Percentiles rank a stretch among this genome's conserved stretches.
Conservation (phyloP, 441 rosid species). For the Erodium trifolium region DNA sequence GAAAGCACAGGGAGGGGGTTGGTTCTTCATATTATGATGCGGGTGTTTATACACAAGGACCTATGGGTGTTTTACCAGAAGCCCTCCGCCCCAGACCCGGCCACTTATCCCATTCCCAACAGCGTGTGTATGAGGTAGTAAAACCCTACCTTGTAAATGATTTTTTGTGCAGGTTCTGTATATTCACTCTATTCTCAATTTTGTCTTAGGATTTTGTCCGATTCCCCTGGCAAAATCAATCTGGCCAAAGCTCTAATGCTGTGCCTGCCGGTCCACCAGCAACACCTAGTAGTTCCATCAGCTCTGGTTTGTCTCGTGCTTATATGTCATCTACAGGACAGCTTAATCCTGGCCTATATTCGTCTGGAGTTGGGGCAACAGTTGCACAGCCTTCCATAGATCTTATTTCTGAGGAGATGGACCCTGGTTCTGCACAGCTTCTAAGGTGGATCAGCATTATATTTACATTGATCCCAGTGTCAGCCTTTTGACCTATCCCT, state of each 20-base stretch:
- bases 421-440: slow-evolving; percentile 13
- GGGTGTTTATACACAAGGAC: slow-evolving; percentile 62
- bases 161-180: slow-evolving; percentile 5
- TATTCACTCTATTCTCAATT: slow-evolving; percentile 1
- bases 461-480: slow-evolving; percentile 20
- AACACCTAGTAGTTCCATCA: slow-evolving; percentile 33
- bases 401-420: slow-evolving; percentile 10
- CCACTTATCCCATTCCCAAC: slow-evolving; percentile 81
- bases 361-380: slow-evolving; percentile 24
- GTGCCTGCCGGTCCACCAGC: slow-evolving; percentile 43
- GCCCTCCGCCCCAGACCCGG: slow-evolving; percentile 97
- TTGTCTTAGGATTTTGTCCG: slow-evolving; percentile 82
- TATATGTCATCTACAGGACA: slow-evolving; percentile 56
- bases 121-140: slow-evolving; percentile 90
- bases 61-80: slow-evolving; percentile 77
- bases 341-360: slow-evolving; percentile 34
- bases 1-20: slow-evolving; percentile 82
- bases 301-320: slow-evolving; percentile 39
- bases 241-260: slow-evolving; percentile 56
- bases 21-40: slow-evolving; percentile 69
- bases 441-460: slow-evolving; percentile 1
- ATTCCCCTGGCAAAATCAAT: slow-evolving; percentile 94
- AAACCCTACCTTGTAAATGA: slow-evolving; percentile 14
- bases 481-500: slow-evolving; percentile 14
- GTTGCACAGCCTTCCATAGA: slow-evolving; percentile 6